Evolutionary conservation across 768 basidiomycete genomes (phyloP), one percentile per base, ranked within the genome.

Genomic region (Cantharellus anzutake): DNA sequence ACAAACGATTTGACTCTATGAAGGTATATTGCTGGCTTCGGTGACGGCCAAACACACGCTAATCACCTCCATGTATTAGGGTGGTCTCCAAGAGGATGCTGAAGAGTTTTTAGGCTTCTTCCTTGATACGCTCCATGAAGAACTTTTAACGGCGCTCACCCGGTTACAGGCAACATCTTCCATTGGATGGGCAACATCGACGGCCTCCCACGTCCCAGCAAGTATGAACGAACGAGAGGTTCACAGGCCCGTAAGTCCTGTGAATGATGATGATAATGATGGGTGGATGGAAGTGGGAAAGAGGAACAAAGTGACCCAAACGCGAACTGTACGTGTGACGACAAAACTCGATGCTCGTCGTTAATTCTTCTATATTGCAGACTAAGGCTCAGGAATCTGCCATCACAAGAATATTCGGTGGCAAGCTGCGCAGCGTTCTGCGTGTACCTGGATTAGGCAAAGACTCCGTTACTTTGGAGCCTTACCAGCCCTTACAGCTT

Each of bases 71-170:
- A 48, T 48, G 44, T 48, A 29, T 48, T 48, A 90, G 80, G 81
- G 87, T 42, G 92, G 92, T 0, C 87, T 91, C 61, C 94, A 99
- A 72, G 94, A 99, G 69, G 94, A 99, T 61, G 94, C 93, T 5
- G 93, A 99, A 70, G 94, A 99, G 70, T 98, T 96, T 70, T 75
- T 98, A n/a, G 94, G 94, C 2, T 97, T 96, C 72, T 94, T 89
- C 72, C 75, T 97, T 35, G 91, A 97, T 65, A 87, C 91, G 0
- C 73, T 99, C 3, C 90, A 94, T 69, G 94, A 99, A 68, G 94
- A 98, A 72, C 68, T 97, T 5, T 71, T 88, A 2, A 74, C 76
- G 2, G 71, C 94, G n/a, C 70, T 80, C 4, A 73, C 80, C 3
- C 75, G 80, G 0, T 66, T 82, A 38, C 42, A 60, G 51, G 62